Evolutionary conservation across 2,329 filamentous ascomycete genomes (phyloP).

Genomic region (Leptographium galeiforme): DNA sequence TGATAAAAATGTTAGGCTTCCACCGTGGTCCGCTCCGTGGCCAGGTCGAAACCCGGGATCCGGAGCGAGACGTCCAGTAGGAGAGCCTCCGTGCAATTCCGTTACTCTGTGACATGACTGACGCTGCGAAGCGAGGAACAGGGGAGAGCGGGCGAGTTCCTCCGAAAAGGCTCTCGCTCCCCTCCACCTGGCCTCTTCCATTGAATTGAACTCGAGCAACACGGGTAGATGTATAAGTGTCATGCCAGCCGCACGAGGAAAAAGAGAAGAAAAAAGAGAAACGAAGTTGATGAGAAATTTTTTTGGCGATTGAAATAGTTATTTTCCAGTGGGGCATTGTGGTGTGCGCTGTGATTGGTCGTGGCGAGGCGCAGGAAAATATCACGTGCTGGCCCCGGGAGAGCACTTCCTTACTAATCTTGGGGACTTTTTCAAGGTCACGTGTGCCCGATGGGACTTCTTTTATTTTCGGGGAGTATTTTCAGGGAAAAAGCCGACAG

Average conservation of each 20-base stretch:
- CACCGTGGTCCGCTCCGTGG: conserved; percentile 16
- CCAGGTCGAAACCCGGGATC: not conserved
- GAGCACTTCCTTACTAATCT: not conserved
- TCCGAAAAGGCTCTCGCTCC: not conserved
- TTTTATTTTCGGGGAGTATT: too few relatives aligned
- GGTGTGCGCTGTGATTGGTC: not conserved
- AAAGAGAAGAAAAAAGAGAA: conserved; percentile 31
- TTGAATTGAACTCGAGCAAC: conserved; percentile 53
- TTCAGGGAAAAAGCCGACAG: too few relatives aligned
- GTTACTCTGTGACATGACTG: conserved; percentile 67
- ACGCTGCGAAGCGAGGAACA: conserved; percentile 51
- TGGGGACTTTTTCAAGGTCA: not conserved
- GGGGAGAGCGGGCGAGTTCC: conserved; percentile 19
- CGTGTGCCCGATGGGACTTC: not conserved
- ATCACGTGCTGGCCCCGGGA: not conserved
- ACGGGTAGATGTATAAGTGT: conserved; percentile 48
- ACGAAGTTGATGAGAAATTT: conserved; percentile 13
- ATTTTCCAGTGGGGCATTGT: not conserved
- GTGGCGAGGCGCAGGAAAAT: too few relatives aligned
- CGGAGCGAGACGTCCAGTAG: conserved; percentile 26
- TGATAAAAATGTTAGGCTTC: conserved; percentile 28
- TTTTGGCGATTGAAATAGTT: conserved; percentile 10
- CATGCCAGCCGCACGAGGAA: conserved; percentile 71
- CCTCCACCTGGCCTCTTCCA: conserved; percentile 5
- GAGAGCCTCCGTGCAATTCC: conserved; percentile 62